Conservation (phyloP, 2,329 filamentous ascomycete genomes). For the Westerdykella sp. region DNA sequence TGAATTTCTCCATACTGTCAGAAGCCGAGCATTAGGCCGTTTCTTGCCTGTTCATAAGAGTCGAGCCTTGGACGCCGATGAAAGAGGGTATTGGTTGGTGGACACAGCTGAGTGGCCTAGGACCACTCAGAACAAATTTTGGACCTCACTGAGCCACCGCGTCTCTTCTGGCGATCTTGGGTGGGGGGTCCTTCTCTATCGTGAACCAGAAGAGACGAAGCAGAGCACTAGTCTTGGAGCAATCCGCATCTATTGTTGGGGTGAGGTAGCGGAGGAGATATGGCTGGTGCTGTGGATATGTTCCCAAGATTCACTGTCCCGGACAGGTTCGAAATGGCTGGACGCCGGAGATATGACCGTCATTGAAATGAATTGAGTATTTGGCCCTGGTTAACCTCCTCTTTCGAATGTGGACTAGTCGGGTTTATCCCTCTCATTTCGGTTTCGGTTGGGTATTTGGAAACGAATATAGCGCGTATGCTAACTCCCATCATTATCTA, state of each 20-base stretch:
- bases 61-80: slow-evolving; percentile 51
- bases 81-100: slow-evolving; percentile 74
- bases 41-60: slow-evolving; percentile 36
- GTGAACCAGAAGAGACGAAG: slow-evolving; percentile 18
- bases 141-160: slow-evolving; percentile 56
- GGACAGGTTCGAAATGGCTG: slow-evolving; percentile 58
- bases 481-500: too few species aligned
- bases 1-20: slow-evolving; percentile 16
- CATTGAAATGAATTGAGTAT: slow-evolving; percentile 42
- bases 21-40: slow-evolving; percentile 21
- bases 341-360: slow-evolving; percentile 55
- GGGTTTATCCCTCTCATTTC: too few species aligned
- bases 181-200: slow-evolving; percentile 58
- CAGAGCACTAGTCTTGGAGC: slow-evolving; percentile 22
- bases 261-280: slow-evolving; percentile 62
- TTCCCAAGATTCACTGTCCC: slow-evolving; percentile 55
- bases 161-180: slow-evolving; percentile 55
- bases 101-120: slow-evolving; percentile 51
- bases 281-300: slow-evolving; percentile 71
- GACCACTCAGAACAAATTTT: slow-evolving; percentile 49
- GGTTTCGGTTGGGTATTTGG: too few species aligned
- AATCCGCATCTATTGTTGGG: slow-evolving; percentile 72
- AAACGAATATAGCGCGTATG: too few species aligned
- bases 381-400: too few species aligned
- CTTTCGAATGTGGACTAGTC: too few species aligned